phyloP scores from a whole-genome alignment of 306 rosid genomes.

The Oxytropis ochrocephala region DNA sequence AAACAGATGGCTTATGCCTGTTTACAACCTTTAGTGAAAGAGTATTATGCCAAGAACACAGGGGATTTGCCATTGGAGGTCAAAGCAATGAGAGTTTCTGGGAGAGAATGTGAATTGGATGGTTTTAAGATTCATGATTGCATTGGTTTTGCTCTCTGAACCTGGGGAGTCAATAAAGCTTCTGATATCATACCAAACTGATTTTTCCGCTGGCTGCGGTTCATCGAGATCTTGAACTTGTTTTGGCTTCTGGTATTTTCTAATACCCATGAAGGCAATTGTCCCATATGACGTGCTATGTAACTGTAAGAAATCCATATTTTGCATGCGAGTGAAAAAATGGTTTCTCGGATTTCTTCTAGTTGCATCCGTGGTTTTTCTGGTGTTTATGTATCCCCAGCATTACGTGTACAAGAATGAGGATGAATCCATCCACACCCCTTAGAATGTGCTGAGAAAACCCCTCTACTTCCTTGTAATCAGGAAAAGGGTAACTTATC shows the following conservation, averaged over 20 bases:
- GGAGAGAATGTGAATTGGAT: constrained; percentile 74
- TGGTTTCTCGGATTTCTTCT: constrained; percentile 41
- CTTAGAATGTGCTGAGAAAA: constrained; percentile 26
- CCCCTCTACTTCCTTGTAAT: constrained; percentile 21
- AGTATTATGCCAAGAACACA: constrained; percentile 74
- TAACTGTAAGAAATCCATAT: constrained; percentile 59
- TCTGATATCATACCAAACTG: constrained; percentile 63
- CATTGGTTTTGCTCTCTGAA: constrained; percentile 24
- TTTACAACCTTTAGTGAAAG: constrained; percentile 53
- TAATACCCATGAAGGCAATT: constrained; percentile 77
- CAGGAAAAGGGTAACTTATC: constrained; percentile 38
- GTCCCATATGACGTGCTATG: constrained; percentile 50
- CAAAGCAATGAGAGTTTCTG: constrained; percentile 60
- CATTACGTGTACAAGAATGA: constrained; percentile 39
- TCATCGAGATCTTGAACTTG: constrained; percentile 79
- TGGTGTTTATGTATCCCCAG: constrained; percentile 41
- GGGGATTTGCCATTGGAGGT: constrained; percentile 84
- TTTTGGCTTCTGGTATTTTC: constrained; percentile 67
- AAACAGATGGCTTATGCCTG: constrained; percentile 53
- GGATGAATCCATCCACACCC: constrained; percentile 26
- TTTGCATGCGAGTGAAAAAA: constrained; percentile 61
- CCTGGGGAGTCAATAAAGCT: constrained; percentile 32
- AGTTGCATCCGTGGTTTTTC: constrained; percentile 29
- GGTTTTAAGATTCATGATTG: constrained; percentile 64
- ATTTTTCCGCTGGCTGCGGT: constrained; percentile 61